Percentiles rank a stretch among this genome's conserved stretches.
Conservation (phyloP, 208 protist genomes). For the Leishmania arabica region DNA sequence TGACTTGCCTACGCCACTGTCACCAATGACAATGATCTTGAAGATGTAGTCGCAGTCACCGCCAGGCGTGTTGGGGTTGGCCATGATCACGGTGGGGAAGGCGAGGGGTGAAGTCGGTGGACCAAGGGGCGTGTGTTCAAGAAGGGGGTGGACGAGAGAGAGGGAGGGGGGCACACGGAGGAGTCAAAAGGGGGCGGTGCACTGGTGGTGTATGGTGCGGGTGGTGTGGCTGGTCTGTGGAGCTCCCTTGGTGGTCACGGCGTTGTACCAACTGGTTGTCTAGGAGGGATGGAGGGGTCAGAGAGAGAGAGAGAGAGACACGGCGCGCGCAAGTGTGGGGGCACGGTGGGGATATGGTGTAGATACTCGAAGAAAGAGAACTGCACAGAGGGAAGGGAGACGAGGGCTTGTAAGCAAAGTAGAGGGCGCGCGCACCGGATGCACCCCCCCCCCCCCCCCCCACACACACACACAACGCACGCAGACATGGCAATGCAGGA, state of each 20-base stretch:
- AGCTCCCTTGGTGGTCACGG: neutral
- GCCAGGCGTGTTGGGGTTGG: constrained; percentile 47
- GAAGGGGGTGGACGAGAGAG: neutral
- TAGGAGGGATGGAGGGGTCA: neutral
- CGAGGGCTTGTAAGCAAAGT: neutral
- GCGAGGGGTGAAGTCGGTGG: neutral
- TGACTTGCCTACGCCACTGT: constrained; percentile 93
- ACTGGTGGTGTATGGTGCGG: neutral
- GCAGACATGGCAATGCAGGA: neutral
- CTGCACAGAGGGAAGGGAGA: neutral
- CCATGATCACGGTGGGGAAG: constrained; percentile 7
- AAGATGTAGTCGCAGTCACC: constrained; percentile 96
- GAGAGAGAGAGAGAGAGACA: neutral
- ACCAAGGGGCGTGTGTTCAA: neutral
- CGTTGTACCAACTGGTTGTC: neutral
- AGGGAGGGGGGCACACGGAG: neutral
- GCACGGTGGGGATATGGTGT: neutral
- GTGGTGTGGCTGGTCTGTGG: neutral
- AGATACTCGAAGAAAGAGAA: neutral
- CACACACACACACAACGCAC: neutral
- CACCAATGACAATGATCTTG: constrained; percentile 94
- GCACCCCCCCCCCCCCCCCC: no score
- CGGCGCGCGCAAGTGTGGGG: constrained; percentile 2
- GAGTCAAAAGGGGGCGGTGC: neutral
- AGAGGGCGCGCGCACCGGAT: neutral